Evolutionary conservation across 805 yeast genomes (phyloP).

Genomic region (Cyberlindnera amylophila): DNA sequence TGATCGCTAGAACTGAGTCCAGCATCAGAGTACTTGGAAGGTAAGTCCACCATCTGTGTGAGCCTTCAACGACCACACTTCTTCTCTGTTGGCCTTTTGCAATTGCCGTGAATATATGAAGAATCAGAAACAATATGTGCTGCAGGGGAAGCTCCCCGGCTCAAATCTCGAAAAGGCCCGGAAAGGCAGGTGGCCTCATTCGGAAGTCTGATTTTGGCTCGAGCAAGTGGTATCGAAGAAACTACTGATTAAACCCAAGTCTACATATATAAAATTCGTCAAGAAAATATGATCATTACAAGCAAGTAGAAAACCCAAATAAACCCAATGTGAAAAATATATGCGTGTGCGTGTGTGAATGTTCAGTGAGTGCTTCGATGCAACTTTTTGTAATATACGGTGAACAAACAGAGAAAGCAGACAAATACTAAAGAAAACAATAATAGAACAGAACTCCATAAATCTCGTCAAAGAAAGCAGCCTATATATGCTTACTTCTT

Average conservation of each 20-base stretch:
- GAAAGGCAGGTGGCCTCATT: too few relatives aligned
- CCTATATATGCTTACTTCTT: background rate
- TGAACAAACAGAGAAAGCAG: constrained; percentile 1
- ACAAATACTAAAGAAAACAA: constrained; percentile 2
- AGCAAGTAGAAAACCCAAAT: constrained; percentile 15
- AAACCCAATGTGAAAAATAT: constrained; percentile 8
- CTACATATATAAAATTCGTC: constrained; percentile 2
- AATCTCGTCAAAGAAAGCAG: constrained; percentile 7
- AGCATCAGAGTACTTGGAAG: constrained; percentile 23
- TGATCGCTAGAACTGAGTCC: constrained; percentile 22
- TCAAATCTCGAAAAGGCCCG: too few relatives aligned
- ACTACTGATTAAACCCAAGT: too few relatives aligned
- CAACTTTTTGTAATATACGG: background rate
- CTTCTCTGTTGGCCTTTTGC: background rate
- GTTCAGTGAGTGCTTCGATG: background rate
- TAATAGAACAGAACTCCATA: constrained; percentile 8
- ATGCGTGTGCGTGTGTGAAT: constrained; percentile 4
- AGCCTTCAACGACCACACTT: background rate
- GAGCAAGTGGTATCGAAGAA: too few relatives aligned
- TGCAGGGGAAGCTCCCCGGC: background rate
- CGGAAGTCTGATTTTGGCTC: too few relatives aligned
- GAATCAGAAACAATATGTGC: background rate
- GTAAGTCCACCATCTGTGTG: constrained; percentile 17
- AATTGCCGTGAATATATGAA: background rate
- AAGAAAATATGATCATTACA: constrained; percentile 21